These are phyloP conservation scores for Priceomyces castillae DNA, from an alignment of 805 yeast genomes.

Conservation along the genomic window DNA sequence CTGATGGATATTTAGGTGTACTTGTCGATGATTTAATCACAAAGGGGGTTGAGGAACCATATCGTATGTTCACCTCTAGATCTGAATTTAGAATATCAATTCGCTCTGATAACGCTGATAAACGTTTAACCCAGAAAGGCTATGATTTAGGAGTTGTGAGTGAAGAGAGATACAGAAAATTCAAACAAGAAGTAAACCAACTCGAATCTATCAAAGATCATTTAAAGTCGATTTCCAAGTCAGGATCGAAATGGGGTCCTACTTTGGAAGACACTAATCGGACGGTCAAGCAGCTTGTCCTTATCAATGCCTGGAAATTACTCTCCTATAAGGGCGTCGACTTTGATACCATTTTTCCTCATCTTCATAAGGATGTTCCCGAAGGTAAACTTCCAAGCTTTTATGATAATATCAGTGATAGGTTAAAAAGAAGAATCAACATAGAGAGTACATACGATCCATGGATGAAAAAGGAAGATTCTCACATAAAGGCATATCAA, in stretches of 20 bases:
- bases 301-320: constrained; percentile 64
- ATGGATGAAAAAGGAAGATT: constrained; percentile 68
- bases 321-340: constrained; percentile 51
- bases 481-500: constrained; percentile 69
- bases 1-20: constrained; percentile 91
- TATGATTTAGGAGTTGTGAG: constrained; percentile 63
- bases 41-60: constrained; percentile 95
- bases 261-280: constrained; percentile 44
- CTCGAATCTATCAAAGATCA: constrained; percentile 46
- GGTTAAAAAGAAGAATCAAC: constrained; percentile 60
- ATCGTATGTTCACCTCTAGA: constrained; percentile 95
- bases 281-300: constrained; percentile 42
- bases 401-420: constrained; percentile 22
- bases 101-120: constrained; percentile 92
- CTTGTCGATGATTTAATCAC: constrained; percentile 91
- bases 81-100: constrained; percentile 90
- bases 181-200: constrained; percentile 38
- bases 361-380: constrained; percentile 17
- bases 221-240: constrained; percentile 43
- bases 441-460: constrained; percentile 85
- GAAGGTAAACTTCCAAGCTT: constrained; percentile 23
- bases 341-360: constrained; percentile 29
- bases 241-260: constrained; percentile 65
- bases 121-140: constrained; percentile 73
- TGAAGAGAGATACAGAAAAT: constrained; percentile 53